Conservation (phyloP, 2,329 filamentous ascomycete species). For the Teratosphaeria nubilosa region DNA sequence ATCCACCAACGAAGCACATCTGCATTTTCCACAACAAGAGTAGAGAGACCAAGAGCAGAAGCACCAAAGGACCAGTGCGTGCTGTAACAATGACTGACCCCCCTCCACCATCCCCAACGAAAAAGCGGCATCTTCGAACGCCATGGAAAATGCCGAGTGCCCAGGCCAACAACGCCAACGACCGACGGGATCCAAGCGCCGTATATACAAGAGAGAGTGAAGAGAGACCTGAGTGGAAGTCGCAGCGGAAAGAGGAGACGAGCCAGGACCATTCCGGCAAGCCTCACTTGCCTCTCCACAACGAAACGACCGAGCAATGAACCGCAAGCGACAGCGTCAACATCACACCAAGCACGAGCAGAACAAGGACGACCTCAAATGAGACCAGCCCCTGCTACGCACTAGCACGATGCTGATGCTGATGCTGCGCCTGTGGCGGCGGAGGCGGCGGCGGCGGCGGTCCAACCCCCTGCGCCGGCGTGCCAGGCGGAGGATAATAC, state of each 20-base stretch:
- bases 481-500: slow-evolving; percentile 2
- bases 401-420: background rate
- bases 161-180: background rate
- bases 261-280: background rate
- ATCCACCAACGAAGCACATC: too few species aligned
- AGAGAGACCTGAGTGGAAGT: background rate
- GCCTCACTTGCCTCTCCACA: background rate
- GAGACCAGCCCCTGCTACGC: background rate
- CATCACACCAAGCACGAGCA: background rate
- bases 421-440: background rate
- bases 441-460: background rate
- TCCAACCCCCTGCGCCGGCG: background rate
- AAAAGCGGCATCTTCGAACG: too few species aligned
- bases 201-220: background rate
- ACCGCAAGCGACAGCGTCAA: background rate
- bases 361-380: background rate
- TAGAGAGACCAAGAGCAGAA: background rate
- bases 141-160: background rate
- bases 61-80: background rate
- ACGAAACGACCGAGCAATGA: background rate
- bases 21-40: background rate
- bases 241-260: background rate
- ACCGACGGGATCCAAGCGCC: background rate
- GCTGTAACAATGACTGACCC: background rate
- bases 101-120: too few species aligned